A percentile compares a stretch with the other conserved stretches of the same genome.
phyloP scores from a whole-genome alignment of 164 flowering plant genomes.

The Protea cynaroides region DNA sequence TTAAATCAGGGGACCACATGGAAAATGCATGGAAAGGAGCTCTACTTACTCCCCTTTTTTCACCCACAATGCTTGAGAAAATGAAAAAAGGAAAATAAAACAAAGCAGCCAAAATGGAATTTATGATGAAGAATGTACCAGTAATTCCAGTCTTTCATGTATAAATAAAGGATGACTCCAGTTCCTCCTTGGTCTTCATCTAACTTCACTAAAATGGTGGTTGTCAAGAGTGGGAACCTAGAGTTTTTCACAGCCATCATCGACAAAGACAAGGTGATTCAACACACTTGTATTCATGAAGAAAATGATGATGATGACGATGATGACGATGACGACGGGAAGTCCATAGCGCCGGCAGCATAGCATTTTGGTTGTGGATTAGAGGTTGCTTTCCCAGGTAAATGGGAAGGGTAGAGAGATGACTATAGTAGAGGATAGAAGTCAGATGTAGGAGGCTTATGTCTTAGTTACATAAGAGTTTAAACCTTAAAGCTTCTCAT shows the following conservation, averaged over 20 bases:
- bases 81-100: not conserved
- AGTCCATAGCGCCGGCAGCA: conserved; percentile 23
- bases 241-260: not conserved
- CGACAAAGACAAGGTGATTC: not conserved
- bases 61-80: not conserved
- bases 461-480: not conserved
- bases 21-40: conserved; percentile 16
- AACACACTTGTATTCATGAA: not conserved
- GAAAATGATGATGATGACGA: conserved; percentile 21
- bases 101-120: not conserved
- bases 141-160: not conserved
- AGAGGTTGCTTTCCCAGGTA: too few relatives aligned
- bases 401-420: not conserved
- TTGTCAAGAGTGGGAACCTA: not conserved
- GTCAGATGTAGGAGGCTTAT: not conserved
- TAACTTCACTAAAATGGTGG: conserved; percentile 4
- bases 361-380: not conserved
- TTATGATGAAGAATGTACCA: not conserved
- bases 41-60: not conserved
- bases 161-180: too few relatives aligned
- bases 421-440: not conserved
- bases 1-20: conserved; percentile 5
- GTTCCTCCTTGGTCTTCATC: not conserved
- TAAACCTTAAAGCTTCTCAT: not conserved
- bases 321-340: conserved; percentile 20